Evolutionary conservation across 768 basidiomycete species (phyloP), one percentile per base, ranked within the genome.

Genomic region (Tulasnella sp.): DNA sequence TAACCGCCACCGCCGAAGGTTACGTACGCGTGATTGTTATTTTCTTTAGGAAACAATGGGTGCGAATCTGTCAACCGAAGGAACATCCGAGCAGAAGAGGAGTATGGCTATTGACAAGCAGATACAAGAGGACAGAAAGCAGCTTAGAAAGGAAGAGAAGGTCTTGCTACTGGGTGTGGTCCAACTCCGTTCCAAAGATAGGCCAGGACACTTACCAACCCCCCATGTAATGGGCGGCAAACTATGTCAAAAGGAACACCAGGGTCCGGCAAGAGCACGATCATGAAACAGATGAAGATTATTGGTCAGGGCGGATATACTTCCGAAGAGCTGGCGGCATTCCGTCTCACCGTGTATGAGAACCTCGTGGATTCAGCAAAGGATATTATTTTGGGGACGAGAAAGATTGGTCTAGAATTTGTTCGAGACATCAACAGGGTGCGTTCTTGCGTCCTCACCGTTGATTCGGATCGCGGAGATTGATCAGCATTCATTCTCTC

Each of bases 211-310:
- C 72, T 37, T 0, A 37, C 72, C 18, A 20, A 37, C 31, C 24
- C 20, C 9, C 72, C 18, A 5, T 44, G 31, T n/a, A 6, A 37
- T 8, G 18, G 8, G 1, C 8, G 37, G 6, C 75, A 76, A n/a
- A 18, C 46, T 34, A 34, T 22, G 20, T 22, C 40, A 31, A 34
- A 5, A 97, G 96, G 97, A 78, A 96, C 96, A 24, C 96, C 96
- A 83, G 96, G 97, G 87, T 95, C 94, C 0, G 97, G 97, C 8
- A 98, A 98, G 87, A 93, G 92, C 4, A 99, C 97, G 0, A 96
- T 99, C 83, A 96, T 98, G 42, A 98, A 99, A 85, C 97, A 99
- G 86, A 98, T 98, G 96, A 98, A 97, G 89, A 97, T 98, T 20
- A 20, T 46, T 79, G 96, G 97, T 72, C 94, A 98, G 85, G 92